Percentiles rank a stretch among this genome's conserved stretches.
Conservation (phyloP, 148 eudicot genomes). For the Rhododendron williamsianum region DNA sequence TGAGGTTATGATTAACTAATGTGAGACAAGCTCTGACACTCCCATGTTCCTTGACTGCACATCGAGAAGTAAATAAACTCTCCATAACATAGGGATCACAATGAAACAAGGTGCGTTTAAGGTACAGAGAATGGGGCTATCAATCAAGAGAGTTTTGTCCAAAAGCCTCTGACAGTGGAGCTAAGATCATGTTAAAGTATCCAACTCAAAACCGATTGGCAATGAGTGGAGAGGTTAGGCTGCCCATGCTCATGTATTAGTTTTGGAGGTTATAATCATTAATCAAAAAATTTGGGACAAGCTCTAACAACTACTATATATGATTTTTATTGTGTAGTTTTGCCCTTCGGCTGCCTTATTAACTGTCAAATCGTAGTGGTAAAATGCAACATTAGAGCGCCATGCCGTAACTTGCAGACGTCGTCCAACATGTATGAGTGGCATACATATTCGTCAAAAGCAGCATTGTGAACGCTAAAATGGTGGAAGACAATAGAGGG, state of each 20-base stretch:
- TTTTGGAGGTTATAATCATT: neutral
- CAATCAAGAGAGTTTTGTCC: neutral
- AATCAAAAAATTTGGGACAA: neutral
- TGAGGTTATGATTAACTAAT: neutral
- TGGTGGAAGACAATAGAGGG: neutral
- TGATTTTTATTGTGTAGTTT: neutral
- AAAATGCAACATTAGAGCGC: neutral
- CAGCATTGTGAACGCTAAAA: neutral
- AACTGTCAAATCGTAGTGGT: neutral
- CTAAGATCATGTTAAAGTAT: neutral
- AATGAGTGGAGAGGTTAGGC: neutral
- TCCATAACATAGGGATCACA: neutral
- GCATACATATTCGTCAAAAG: neutral
- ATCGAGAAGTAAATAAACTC: neutral
- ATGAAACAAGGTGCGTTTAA: neutral
- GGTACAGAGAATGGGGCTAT: neutral
- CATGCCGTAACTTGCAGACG: neutral
- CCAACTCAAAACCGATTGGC: neutral
- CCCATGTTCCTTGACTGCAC: neutral
- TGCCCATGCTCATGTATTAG: neutral
- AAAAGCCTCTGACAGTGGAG: neutral
- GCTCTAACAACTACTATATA: neutral
- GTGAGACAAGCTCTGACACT: neutral
- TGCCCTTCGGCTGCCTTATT: neutral
- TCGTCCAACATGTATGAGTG: neutral